Evolutionary conservation across 2,329 filamentous ascomycete genomes (phyloP), one percentile per base, ranked within the genome.

Genomic region (Stagonosporopsis tanaceti): DNA sequence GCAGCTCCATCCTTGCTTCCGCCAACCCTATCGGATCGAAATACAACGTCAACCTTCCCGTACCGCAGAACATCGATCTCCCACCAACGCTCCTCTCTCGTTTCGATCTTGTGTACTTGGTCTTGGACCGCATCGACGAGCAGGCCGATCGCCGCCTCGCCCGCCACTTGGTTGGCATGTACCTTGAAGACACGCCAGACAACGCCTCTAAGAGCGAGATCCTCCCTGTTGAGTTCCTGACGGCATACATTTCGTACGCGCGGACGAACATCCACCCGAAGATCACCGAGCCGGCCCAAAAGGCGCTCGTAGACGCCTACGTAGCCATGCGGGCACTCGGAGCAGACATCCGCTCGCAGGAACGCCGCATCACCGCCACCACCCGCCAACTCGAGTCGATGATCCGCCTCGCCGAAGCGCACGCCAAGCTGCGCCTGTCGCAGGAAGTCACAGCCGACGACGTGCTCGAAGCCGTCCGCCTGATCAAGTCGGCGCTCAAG

Each of bases 11-110:
- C 71, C 86, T 99, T 28, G 95, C 95, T 15, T 98, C 94, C 11
- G 95, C 95, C 77, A 99, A 99, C 74, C 95, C 95, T 1, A 98
- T 99, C 65, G 95, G 95, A 69, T 97, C 92, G 79, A 93, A 96
- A 74, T 99, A 99, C 81, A 98, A 99, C 77, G 91, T 92, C 2
- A 94, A 97, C 70, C 81, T 99, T 24, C 93, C 95, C 0, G 95
- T 99, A 14, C 95, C 95, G 3, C 93, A 98, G 71, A 99, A 99
- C 77, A 99, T 99, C 68, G 95, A 99, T 72, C 86, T 99, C 8
- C 95, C 95, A 0, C 95, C 95, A 0, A 99, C 95, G 0, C 84
- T 99, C 6, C 85, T 99, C 50, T 97, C 93, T 5, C 90, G 95
- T 82, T 99, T 99, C 74, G 95, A 99, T 76, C 82, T 99, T 6